phyloP scores from a whole-genome alignment of 2,329 filamentous ascomycete genomes.

The Samsoniella hepiali region DNA sequence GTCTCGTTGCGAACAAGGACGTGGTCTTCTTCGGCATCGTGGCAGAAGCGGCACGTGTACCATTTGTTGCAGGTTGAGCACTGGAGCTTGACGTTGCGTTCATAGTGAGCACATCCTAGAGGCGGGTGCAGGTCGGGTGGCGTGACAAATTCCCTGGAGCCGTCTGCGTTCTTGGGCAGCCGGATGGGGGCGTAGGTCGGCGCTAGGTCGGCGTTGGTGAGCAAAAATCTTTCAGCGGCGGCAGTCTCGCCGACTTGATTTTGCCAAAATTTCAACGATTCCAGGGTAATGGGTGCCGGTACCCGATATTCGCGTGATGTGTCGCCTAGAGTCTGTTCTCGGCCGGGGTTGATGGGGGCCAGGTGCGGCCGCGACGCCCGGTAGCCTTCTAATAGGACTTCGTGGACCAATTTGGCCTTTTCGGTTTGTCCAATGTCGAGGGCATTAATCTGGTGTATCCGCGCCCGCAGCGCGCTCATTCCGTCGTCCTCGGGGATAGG shows the following conservation, averaged over 20 bases:
- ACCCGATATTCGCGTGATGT: constrained; percentile 19
- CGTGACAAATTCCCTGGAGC: constrained; percentile 37
- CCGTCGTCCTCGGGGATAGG: constrained; percentile 73
- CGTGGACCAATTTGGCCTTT: constrained; percentile 71
- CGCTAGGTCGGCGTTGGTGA: constrained; percentile 59
- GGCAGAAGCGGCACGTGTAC: constrained; percentile 95
- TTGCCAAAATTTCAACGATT: constrained; percentile 59
- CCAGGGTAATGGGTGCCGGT: constrained; percentile 43
- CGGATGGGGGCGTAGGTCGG: constrained; percentile 64
- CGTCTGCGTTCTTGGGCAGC: constrained; percentile 41
- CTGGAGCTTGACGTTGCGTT: constrained; percentile 92
- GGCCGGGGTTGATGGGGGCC: constrained; percentile 34
- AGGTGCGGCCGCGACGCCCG: constrained; percentile 31
- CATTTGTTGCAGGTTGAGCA: constrained; percentile 85
- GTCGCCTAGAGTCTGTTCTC: constrained; percentile 26
- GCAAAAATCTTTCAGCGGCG: constrained; percentile 42
- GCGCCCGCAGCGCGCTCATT: constrained; percentile 63
- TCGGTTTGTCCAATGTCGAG: constrained; percentile 55
- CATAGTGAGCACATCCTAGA: constrained; percentile 88
- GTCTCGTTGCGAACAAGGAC: constrained; percentile 77
- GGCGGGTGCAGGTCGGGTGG: constrained; percentile 37
- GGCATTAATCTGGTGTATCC: constrained; percentile 67
- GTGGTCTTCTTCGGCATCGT: constrained; percentile 80
- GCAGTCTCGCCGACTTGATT: constrained; percentile 41
- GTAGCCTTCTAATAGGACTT: constrained; percentile 67